These are phyloP conservation scores for Cytospora piceae DNA, from an alignment of 2,329 filamentous ascomycete genomes.

Conservation along the genomic window DNA sequence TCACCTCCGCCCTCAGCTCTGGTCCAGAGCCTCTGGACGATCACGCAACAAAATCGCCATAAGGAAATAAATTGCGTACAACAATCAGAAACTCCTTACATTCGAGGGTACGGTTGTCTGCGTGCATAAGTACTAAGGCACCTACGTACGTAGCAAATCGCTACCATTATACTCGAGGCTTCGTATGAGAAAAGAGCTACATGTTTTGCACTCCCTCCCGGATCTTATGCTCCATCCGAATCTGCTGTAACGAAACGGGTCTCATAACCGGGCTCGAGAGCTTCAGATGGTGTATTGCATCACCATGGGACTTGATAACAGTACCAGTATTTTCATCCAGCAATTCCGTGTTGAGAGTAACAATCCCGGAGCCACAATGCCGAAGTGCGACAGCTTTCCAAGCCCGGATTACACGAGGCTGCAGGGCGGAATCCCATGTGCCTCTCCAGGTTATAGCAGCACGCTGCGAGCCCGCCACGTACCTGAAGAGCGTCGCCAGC, in stretches of 20 bases:
- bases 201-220: too few relatives aligned
- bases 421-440: conserved; percentile 38
- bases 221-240: conserved; percentile 37
- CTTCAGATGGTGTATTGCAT: conserved; percentile 39
- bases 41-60: too few relatives aligned
- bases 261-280: conserved; percentile 39
- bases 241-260: conserved; percentile 42
- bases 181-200: too few relatives aligned
- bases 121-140: too few relatives aligned
- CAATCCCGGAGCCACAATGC: conserved; percentile 31
- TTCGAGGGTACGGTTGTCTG: too few relatives aligned
- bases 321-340: conserved; percentile 33
- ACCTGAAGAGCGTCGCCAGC: conserved; percentile 39
- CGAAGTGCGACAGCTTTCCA: conserved; percentile 38
- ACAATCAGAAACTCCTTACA: too few relatives aligned
- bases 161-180: too few relatives aligned
- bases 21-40: too few relatives aligned
- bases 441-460: conserved; percentile 37
- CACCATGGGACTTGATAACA: conserved; percentile 38
- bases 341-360: conserved; percentile 33
- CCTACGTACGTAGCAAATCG: too few relatives aligned
- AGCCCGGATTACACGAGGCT: conserved; percentile 33
- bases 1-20: too few relatives aligned
- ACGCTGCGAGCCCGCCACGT: conserved; percentile 25
- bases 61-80: too few relatives aligned